A percentile compares a stretch with the other conserved stretches of the same genome.
Evolutionary conservation across 75 land plant species (phyloP).

Genomic region (Isoetes taiwanensis): DNA sequence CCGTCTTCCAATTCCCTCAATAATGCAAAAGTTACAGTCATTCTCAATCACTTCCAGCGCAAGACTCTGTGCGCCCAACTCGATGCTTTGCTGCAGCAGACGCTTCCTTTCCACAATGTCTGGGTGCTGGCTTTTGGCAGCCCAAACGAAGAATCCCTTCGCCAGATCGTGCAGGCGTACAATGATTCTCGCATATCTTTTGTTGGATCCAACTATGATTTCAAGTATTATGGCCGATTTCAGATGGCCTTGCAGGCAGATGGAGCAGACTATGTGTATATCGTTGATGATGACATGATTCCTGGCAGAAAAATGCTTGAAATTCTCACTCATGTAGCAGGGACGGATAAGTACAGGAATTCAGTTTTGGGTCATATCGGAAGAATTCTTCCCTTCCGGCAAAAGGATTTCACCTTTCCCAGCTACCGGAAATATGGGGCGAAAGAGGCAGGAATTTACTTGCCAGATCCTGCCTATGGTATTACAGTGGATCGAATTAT

Average conservation of each 20-base stretch:
- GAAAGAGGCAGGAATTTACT: conserved; percentile 88
- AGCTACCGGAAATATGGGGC: conserved; percentile 85
- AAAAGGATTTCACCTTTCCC: conserved; percentile 88
- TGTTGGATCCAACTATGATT: neutral
- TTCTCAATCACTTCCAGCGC: conserved; percentile 4
- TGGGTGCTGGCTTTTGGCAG: conserved; percentile 4
- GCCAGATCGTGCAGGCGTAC: neutral
- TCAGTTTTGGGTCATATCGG: conserved; percentile 93
- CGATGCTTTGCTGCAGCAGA: neutral
- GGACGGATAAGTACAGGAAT: conserved; percentile 82
- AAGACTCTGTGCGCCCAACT: conserved; percentile 4
- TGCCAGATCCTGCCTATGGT: conserved; percentile 96
- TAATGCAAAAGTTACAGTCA: neutral
- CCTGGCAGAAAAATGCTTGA: conserved; percentile 72
- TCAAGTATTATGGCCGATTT: conserved; percentile 5
- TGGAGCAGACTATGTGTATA: neutral
- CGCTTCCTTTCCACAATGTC: neutral
- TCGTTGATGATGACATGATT: conserved; percentile 8
- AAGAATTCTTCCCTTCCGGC: conserved; percentile 82
- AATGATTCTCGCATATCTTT: neutral
- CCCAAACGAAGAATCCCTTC: neutral
- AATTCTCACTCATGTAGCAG: conserved; percentile 79
- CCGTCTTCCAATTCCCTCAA: neutral
- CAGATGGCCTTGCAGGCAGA: conserved; percentile 3
- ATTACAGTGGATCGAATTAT: conserved; percentile 65